Conservation (phyloP, 2,329 filamentous ascomycete species). For the Bertia moriformis region DNA sequence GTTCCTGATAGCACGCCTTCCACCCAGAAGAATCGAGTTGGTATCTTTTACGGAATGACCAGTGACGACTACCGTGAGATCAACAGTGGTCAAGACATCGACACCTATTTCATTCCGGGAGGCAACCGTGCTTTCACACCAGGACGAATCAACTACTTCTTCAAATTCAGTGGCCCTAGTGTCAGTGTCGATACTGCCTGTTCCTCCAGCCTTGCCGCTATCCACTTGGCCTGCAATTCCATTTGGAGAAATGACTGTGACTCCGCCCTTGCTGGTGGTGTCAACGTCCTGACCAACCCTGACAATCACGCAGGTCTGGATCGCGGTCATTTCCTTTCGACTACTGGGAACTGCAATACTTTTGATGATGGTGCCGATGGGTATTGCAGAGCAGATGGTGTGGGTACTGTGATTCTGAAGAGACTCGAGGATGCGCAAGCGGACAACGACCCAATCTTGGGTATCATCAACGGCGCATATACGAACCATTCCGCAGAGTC, state of each 20-base stretch:
- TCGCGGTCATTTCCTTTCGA: constrained; percentile 65
- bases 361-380: constrained; percentile 71
- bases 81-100: constrained; percentile 55
- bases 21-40: constrained; percentile 41
- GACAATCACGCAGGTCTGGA: constrained; percentile 66
- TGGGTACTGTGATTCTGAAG: constrained; percentile 64
- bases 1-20: constrained; percentile 54
- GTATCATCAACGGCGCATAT: constrained; percentile 57
- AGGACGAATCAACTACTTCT: constrained; percentile 30
- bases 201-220: constrained; percentile 19
- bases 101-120: constrained; percentile 37
- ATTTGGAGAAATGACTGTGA: constrained; percentile 66
- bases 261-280: constrained; percentile 65
- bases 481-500: constrained; percentile 66
- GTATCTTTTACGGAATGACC: constrained; percentile 63
- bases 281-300: constrained; percentile 67
- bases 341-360: constrained; percentile 63
- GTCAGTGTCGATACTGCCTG: constrained; percentile 24
- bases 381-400: constrained; percentile 68
- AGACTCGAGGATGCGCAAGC: constrained; percentile 63
- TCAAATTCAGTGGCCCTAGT: constrained; percentile 22
- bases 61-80: constrained; percentile 68
- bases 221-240: constrained; percentile 43
- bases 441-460: constrained; percentile 66
- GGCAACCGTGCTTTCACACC: constrained; percentile 32